These are phyloP conservation scores for Alternaria brassicicola DNA, from an alignment of 2,329 filamentous ascomycete species.

Conservation along the genomic window DNA sequence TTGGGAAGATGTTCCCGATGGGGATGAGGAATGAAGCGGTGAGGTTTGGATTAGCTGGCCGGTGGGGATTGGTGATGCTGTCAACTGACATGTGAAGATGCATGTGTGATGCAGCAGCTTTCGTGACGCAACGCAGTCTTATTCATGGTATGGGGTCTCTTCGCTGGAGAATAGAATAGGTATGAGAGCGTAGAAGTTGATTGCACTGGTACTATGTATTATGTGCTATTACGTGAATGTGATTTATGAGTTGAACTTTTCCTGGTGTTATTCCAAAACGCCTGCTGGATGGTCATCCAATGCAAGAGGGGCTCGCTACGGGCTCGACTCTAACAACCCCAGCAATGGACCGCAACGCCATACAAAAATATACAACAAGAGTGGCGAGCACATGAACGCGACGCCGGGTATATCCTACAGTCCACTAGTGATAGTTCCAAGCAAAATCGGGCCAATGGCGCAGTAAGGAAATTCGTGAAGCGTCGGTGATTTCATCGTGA, in stretches of 20 bases:
- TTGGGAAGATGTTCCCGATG: not conserved
- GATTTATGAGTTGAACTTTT: slow-evolving; percentile 1
- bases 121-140: not conserved
- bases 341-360: slow-evolving; percentile 12
- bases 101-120: not conserved
- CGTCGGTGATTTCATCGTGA: slow-evolving; percentile 7
- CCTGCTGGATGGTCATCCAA: slow-evolving; percentile 10
- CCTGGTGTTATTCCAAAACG: not conserved
- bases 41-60: not conserved
- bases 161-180: not conserved
- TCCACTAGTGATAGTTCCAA: slow-evolving; percentile 25
- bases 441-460: slow-evolving; percentile 21
- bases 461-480: slow-evolving; percentile 31
- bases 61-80: not conserved
- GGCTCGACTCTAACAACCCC: slow-evolving; percentile 20
- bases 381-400: slow-evolving; percentile 10
- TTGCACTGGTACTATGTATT: slow-evolving; percentile 10
- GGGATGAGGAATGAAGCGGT: not conserved
- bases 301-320: slow-evolving; percentile 19
- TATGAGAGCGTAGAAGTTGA: slow-evolving; percentile 5
- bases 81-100: not conserved
- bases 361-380: slow-evolving; percentile 2
- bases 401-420: slow-evolving; percentile 37
- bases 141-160: not conserved
- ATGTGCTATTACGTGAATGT: not conserved